Conservation (phyloP, 768 basidiomycete genomes). For the Pilatotrama ljubarskyi region DNA sequence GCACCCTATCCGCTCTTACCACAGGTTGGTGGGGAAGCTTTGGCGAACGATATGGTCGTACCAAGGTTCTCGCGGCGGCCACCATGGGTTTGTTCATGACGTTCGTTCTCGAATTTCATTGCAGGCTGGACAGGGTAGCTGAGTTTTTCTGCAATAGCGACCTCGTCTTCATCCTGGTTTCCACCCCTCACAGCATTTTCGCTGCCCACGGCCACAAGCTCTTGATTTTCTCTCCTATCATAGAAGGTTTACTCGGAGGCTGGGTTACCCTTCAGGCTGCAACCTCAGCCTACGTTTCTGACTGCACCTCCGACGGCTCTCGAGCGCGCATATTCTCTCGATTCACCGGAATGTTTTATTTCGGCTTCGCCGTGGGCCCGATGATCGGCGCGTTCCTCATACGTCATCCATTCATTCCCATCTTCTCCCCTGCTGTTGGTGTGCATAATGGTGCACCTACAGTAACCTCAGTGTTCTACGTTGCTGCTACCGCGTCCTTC, state of each 20-base stretch:
- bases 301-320: conserved; percentile 82
- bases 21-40: conserved; percentile 87
- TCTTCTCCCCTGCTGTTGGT: conserved; percentile 21
- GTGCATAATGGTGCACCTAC: conserved; percentile 37
- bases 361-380: conserved; percentile 80
- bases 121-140: conserved; percentile 9
- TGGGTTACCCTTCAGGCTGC: conserved; percentile 67
- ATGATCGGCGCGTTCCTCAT: conserved; percentile 60
- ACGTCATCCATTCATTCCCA: conserved; percentile 40
- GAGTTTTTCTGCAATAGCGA: conserved; percentile 52
- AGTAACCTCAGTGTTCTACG: conserved; percentile 55
- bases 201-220: conserved; percentile 69
- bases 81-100: conserved; percentile 71
- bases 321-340: conserved; percentile 60
- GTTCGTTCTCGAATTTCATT: conserved; percentile 49
- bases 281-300: conserved; percentile 68
- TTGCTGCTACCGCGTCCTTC: conserved; percentile 45
- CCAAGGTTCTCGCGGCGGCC: conserved; percentile 65
- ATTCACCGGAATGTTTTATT: conserved; percentile 73
- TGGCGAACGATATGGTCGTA: conserved; percentile 76
- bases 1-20: conserved; percentile 74
- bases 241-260: conserved; percentile 82
- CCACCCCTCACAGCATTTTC: conserved; percentile 58
- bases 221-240: conserved; percentile 72
- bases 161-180: conserved; percentile 75